Evolutionary conservation across 805 yeast genomes (phyloP).

Genomic region (Monosporozyma servazzii): DNA sequence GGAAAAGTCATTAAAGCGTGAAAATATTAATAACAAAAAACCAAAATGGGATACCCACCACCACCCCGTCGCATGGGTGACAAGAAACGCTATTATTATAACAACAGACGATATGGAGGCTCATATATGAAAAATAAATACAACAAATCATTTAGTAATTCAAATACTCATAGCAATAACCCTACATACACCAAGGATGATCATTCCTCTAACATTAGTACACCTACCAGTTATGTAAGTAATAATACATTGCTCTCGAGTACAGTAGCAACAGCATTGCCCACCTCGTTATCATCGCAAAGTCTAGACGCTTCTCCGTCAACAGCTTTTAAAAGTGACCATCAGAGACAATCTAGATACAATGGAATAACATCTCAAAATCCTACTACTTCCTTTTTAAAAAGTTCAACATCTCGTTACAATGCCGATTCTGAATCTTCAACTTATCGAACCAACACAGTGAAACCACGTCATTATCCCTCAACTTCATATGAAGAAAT

Average conservation of each 20-base stretch:
- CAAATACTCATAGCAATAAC: background rate
- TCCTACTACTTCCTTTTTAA: background rate
- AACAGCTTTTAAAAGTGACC: background rate
- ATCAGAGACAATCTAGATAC: conserved; percentile 2
- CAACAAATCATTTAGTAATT: conserved; percentile 1
- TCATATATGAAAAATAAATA: conserved; percentile 12
- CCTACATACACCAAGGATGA: background rate
- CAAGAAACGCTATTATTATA: conserved; percentile 27
- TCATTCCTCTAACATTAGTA: background rate
- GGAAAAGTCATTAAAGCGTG: background rate
- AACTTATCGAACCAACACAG: background rate
- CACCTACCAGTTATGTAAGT: background rate
- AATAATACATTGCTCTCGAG: background rate
- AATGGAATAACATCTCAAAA: background rate
- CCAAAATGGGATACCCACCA: conserved; percentile 13
- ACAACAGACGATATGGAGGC: conserved; percentile 17
- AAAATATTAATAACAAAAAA: background rate
- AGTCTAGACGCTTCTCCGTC: background rate
- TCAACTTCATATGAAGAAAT: background rate
- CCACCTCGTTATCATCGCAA: background rate
- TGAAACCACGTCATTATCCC: background rate
- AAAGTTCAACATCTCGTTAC: background rate
- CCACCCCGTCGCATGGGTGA: conserved; percentile 14
- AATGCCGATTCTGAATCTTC: background rate
- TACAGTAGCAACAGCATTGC: background rate